Base-by-base conservation (phyloP, 2,329 filamentous ascomycete genomes). In the Penicillium sp. region DNA sequence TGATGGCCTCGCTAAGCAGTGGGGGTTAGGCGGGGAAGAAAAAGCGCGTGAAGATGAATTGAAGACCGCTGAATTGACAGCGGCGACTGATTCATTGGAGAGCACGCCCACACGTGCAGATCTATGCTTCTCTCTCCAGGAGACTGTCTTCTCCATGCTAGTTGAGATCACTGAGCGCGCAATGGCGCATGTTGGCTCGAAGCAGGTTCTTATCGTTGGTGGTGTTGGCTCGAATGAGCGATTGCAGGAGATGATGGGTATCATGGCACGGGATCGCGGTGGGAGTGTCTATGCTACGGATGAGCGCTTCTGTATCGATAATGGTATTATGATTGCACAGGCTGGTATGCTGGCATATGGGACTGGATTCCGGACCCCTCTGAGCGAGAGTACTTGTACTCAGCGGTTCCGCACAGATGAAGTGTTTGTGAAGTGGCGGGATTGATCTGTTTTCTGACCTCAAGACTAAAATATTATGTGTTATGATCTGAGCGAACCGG, bases 301-400 rank as follows among this genome's bases (percentile, higher is more conserved):
- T 68, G 93, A 99, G 76, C 80, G 93, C 38, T 99, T 95, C 69
- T 99, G 93, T 69, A 99, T 99, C 61, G 93, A 99, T 72, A 99
- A 99, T 64, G 93, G 93, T 41, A 97, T 99, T 66, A 99, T 99
- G 93, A 99, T 99, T 74, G 93, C 93, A 1, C 92, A 99, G 70
- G 93, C 93, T 2, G 93, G 93, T 2, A 72, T 99, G 61, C 69
- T 96, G 63, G 91, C 91, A 1, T 93, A 87, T 67, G 78, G 84
- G 69, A 91, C 84, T 13, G 92, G 92, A 1, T 90, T 89, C 65
- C 78, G 73, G 52, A 96, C 90, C 1, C 74, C 80, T 7, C 68
- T 97, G 39, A 83, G 86, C 55, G 88, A 96, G 37, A 92, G 87
- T 59, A 89, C 87, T 11, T 95, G 87, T 70, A 92, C 88, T 12